Percentiles rank a stretch among this genome's conserved stretches.
Evolutionary conservation across 306 rosid species (phyloP).

Genomic region (Cucumis melo): DNA sequence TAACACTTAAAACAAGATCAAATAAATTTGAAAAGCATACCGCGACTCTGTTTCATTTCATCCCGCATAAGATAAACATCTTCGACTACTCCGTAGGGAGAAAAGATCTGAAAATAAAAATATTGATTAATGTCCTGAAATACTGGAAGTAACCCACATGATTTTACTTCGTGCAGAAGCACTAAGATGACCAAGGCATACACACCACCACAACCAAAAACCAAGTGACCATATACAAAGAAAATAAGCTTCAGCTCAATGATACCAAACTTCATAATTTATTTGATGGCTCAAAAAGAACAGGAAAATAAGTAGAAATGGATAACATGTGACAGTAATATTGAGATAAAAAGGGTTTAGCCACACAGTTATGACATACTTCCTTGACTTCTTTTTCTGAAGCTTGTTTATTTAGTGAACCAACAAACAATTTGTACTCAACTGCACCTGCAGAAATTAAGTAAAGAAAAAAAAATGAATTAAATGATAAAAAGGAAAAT

Average conservation of each 20-base stretch:
- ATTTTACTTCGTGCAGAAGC: neutral
- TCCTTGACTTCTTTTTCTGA: slow-evolving; percentile 82
- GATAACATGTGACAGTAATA: neutral
- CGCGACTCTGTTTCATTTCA: slow-evolving; percentile 85
- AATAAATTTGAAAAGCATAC: slow-evolving; percentile 31
- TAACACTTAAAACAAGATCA: neutral
- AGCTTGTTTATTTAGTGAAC: slow-evolving; percentile 84
- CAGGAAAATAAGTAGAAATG: neutral
- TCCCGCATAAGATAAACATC: slow-evolving; percentile 98
- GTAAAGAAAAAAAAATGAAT: slow-evolving; percentile 11
- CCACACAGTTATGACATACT: slow-evolving; percentile 30
- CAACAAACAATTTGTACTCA: slow-evolving; percentile 93
- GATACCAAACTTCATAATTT: neutral
- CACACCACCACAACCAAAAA: neutral
- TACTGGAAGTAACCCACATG: neutral
- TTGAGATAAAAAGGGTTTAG: neutral
- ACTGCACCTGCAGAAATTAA: slow-evolving; percentile 60
- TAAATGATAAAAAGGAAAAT: neutral
- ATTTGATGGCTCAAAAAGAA: neutral
- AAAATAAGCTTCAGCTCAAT: neutral
- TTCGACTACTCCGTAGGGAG: slow-evolving; percentile 78
- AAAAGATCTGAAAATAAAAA: slow-evolving; percentile 52
- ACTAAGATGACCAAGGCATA: neutral
- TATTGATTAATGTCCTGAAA: slow-evolving; percentile 12
- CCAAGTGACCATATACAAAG: neutral